phyloP scores from a whole-genome alignment of 1,284 basidiomycete species.

The Papiliotrema laurentii region DNA sequence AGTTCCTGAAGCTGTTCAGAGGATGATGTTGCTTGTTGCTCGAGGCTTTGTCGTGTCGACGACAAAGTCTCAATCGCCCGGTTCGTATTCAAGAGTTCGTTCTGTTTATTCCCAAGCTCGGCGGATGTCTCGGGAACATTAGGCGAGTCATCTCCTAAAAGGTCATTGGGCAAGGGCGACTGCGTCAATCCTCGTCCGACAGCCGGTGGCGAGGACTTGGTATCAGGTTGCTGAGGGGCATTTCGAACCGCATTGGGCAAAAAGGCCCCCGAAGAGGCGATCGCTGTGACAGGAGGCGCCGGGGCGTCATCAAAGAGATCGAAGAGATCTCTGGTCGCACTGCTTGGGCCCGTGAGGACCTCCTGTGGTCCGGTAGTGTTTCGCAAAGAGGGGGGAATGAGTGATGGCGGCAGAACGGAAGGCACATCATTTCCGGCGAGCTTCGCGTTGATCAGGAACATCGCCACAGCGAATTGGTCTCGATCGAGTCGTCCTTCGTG shows the following conservation, averaged over 20 bases:
- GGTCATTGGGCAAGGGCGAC: conserved; percentile 19
- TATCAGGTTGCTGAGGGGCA: neutral
- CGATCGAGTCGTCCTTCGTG: conserved; percentile 81
- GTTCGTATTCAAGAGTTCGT: conserved; percentile 75
- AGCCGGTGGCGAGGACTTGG: conserved; percentile 26
- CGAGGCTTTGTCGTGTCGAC: conserved; percentile 44
- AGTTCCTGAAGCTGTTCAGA: conserved; percentile 56
- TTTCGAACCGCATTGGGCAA: conserved; percentile 24
- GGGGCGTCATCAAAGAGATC: conserved; percentile 42
- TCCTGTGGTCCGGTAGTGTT: conserved; percentile 20
- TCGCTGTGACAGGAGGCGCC: conserved; percentile 8
- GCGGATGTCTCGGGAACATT: conserved; percentile 49
- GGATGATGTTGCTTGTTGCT: conserved; percentile 53
- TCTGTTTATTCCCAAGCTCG: conserved; percentile 79
- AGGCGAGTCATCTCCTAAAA: conserved; percentile 41
- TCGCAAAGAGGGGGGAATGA: conserved; percentile 66
- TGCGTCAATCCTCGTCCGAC: conserved; percentile 3
- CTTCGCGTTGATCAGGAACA: conserved; percentile 89
- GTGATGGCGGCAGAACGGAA: conserved; percentile 60
- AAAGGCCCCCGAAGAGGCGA: conserved; percentile 5
- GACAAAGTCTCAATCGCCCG: conserved; percentile 42
- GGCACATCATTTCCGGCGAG: conserved; percentile 82
- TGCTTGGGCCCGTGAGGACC: conserved; percentile 15
- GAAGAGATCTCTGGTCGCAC: conserved; percentile 43
- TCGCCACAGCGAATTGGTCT: conserved; percentile 94